These are phyloP conservation scores for Lyophyllum decastes DNA, from an alignment of 768 basidiomycete species.

Conservation along the genomic window DNA sequence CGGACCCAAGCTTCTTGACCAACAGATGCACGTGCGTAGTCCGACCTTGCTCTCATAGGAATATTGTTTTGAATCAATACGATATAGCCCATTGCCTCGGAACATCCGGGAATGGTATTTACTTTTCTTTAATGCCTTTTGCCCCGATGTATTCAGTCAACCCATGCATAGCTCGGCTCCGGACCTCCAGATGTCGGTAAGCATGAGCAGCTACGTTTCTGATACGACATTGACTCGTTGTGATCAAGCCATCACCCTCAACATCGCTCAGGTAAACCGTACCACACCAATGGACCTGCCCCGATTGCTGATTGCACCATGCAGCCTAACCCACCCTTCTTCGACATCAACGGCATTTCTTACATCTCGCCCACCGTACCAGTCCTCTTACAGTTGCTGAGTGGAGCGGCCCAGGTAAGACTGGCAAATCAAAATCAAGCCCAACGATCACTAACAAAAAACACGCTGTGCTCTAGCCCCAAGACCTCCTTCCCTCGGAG, in stretches of 20 bases:
- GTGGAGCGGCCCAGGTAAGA: slow-evolving; percentile 35
- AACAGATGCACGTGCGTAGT: slow-evolving; percentile 24
- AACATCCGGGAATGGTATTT: slow-evolving; percentile 16
- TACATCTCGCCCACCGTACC: slow-evolving; percentile 45
- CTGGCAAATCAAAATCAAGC: not conserved
- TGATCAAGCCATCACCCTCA: slow-evolving; percentile 17
- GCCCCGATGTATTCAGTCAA: not conserved
- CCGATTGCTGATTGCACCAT: not conserved
- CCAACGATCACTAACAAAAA: not conserved
- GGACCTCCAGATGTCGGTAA: slow-evolving; percentile 20
- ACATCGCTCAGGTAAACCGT: slow-evolving; percentile 17
- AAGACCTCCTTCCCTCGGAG: slow-evolving; percentile 47
- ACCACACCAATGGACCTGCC: not conserved
- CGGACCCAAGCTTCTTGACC: slow-evolving; percentile 19
- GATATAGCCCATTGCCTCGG: slow-evolving; percentile 17
- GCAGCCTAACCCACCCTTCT: slow-evolving; percentile 32
- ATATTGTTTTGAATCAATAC: not conserved
- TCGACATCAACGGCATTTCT: slow-evolving; percentile 30
- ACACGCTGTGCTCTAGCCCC: slow-evolving; percentile 24
- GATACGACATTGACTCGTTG: not conserved
- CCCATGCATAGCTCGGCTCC: slow-evolving; percentile 12
- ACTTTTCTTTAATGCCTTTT: not conserved
- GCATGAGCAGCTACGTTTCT: not conserved
- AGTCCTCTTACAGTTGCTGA: slow-evolving; percentile 54
- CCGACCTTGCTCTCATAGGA: not conserved